Evolutionary conservation across 2,329 filamentous ascomycete genomes (phyloP), one percentile per base, ranked within the genome.

Genomic region (Colletotrichum tofieldiae): DNA sequence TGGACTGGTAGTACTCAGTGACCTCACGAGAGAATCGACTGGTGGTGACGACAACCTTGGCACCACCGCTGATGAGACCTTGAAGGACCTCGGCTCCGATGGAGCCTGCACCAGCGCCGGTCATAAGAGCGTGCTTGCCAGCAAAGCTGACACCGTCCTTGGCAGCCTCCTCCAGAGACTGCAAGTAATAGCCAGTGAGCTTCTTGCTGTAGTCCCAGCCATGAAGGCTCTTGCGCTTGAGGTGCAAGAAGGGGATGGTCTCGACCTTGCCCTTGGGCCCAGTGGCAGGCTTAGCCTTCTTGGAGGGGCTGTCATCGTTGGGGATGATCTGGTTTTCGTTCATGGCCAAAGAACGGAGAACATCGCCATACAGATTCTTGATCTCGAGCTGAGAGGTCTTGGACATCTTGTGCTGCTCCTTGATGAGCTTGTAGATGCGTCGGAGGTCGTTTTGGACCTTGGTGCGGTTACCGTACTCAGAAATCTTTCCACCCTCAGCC

Each of bases 191-290:
- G 69, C 94, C 93, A 32, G 96, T 98, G 70, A 99, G 90, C 87
- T 97, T 98, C 90, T 98, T 99, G 91, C 94, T 98, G 87, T 98
- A 99, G 80, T 98, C 95, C 96, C 96, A 99, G 73, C 96, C 96
- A 79, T 98, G 93, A 74, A 95, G 91, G 65, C 94, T 92, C 84
- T 97, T 97, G 83, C 94, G 93, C 90, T 98, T 98, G 70, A 99
- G 87, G 82, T 99, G 96, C 65, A 99, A 86, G 91, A 99, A 99
- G 43, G 96, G 96, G 77, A 99, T 97, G 23, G 96, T 98, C 86
- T 98, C 96, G 69, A 97, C 92, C 87, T 98, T 98, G 82, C 95
- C 95, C 87, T 96, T 97, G 54, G 88, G 85, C 72, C 86, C 89
- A 76, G 87, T 88, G 65, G 82, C 81, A 26, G 83, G 79, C 83